phyloP scores from a whole-genome alignment of 2,329 filamentous ascomycete species.

The Colletotrichum eleusines region DNA sequence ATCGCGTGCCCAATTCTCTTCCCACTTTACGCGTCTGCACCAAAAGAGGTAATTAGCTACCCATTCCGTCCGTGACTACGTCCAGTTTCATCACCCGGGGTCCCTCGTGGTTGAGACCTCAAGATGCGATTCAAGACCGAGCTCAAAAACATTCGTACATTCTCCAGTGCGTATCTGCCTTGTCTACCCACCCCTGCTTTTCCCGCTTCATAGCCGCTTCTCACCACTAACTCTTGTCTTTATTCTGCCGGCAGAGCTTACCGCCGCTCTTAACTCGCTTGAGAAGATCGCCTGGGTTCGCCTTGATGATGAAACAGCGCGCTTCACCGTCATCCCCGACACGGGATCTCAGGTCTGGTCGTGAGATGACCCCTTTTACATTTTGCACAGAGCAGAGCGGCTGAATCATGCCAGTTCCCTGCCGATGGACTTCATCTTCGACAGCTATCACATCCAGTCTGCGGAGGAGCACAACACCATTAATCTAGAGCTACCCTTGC shows the following conservation, averaged over 20 bases:
- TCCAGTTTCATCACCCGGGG: background rate
- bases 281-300: conserved; percentile 93
- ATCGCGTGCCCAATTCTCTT: conserved; percentile 6
- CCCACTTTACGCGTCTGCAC: conserved; percentile 20
- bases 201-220: background rate
- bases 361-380: conserved; percentile 61
- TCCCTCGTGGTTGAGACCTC: background rate
- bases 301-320: conserved; percentile 86
- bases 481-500: conserved; percentile 95
- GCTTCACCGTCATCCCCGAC: conserved; percentile 96
- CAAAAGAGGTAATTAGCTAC: conserved; percentile 4
- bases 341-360: conserved; percentile 97
- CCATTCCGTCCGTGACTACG: background rate
- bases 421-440: conserved; percentile 86
- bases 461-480: conserved; percentile 87
- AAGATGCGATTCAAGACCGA: conserved; percentile 76
- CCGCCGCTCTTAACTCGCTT: conserved; percentile 72
- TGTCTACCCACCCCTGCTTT: background rate
- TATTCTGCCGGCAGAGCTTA: conserved; percentile 64
- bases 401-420: conserved; percentile 60
- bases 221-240: background rate
- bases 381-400: background rate
- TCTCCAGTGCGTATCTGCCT: conserved; percentile 65
- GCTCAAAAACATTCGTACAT: conserved; percentile 74
- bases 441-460: conserved; percentile 86